These are phyloP conservation scores for Hevea brasiliensis DNA, from an alignment of 345 rosid genomes.

Conservation along the genomic window DNA sequence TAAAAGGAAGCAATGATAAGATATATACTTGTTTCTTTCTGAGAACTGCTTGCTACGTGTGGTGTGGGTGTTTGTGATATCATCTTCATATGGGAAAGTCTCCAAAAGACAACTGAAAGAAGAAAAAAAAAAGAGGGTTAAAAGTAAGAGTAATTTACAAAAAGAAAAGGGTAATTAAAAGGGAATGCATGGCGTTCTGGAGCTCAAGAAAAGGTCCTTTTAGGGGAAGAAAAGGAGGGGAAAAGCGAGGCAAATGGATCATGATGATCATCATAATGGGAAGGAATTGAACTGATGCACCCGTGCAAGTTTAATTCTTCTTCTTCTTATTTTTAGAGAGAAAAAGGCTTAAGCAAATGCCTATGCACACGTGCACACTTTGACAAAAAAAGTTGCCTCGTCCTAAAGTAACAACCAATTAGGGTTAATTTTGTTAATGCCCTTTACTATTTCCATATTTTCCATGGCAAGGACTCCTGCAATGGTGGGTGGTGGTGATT, in stretches of 20 bases:
- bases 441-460: neutral
- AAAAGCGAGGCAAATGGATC: neutral
- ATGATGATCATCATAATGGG: neutral
- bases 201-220: neutral
- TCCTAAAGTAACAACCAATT: constrained; percentile 3
- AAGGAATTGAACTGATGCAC: neutral
- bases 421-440: neutral
- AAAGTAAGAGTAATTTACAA: constrained; percentile 12
- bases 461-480: neutral
- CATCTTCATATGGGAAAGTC: too few species aligned
- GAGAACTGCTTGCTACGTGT: too few species aligned
- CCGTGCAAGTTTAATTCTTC: constrained; percentile 12
- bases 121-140: constrained; percentile 11
- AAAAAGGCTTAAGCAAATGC: constrained; percentile 15
- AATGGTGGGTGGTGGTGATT: neutral
- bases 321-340: neutral
- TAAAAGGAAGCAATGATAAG: too few species aligned
- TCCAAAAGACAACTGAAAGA: too few species aligned
- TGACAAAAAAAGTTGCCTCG: neutral
- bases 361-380: constrained; percentile 56
- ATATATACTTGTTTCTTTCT: too few species aligned
- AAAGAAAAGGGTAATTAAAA: neutral
- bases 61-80: too few species aligned
- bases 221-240: neutral
- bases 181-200: too few species aligned